Base-by-base conservation (phyloP, 768 basidiomycete genomes). In the Scleroderma bovista region DNA sequence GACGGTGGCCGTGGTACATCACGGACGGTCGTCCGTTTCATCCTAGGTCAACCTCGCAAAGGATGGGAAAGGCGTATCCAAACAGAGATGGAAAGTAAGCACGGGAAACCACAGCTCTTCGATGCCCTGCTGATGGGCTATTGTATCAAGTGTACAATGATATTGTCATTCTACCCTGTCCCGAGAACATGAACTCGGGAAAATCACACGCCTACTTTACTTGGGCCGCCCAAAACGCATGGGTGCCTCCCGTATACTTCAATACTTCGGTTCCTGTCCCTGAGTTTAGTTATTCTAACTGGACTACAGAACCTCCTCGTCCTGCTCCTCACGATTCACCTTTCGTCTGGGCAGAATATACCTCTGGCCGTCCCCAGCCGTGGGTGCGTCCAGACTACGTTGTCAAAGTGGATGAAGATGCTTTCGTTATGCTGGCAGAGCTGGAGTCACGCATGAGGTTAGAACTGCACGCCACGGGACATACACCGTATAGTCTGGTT, bases 141-240 rank as follows among this genome's bases (percentile, higher is more conserved):
- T 15, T 22, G 46, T 50, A 6, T n/a, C 32, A 62, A 92, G 89
- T 79, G 65, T 91, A 84, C 65, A 87, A 91, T 60, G 92, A 93
- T 64, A 86, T 94, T 51, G 72, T 93, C 54, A 75, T 94, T 43
- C 75, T 96, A 39, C 88, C 91, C 23, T 82, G 85, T 39, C 61
- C 79, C 10, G 95, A 98, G 71, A 96, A 97, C 67, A 97, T 98
- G 95, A 97, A 98, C 68, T 72, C 78, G 43, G 95, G 95, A 50
- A 98, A 98, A 69, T 88, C 89, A 5, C 77, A 95, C 62, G 80
- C 86, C 2, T 98, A 85, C 71, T 97, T 93, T 73, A 80, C 81
- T 13, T 98, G 95, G 95, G 91, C 94, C 5, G 80, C 89, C 33
- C 79, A 84, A 60, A 84, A 89, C 57, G 93, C 93, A 10, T 93